Evolutionary conservation across 75 land plant species (phyloP), one percentile per base, ranked within the genome.

Genomic region (Sequoiadendron giganteum): DNA sequence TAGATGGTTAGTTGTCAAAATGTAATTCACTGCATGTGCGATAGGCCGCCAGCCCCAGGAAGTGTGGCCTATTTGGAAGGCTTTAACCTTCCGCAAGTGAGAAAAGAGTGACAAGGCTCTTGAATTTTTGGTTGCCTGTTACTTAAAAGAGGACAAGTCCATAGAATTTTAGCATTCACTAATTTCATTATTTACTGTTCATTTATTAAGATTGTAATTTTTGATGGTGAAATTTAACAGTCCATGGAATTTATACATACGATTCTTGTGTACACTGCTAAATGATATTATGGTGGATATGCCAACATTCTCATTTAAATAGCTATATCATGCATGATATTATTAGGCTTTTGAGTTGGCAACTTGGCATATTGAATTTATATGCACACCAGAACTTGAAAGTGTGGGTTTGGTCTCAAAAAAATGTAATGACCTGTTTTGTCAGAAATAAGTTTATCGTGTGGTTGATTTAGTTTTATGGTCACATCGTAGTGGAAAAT

Each of bases 101-200:
- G 84, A 82, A 82, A 82, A 47, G 10, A 40, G 82, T 79, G 82
- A 79, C 82, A 42, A 79, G 82, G 82, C 82, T 79, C 82, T 82
- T 45, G 84, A 82, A 82, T 45, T 82, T 82, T 82, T 45, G 48
- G 84, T n/a, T 82, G 84, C 49, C 84, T 82, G 84, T 82, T 82
- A 82, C 84, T 10, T 30, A 49, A 82, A 47, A 82, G 25, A 82
- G 84, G 84, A 82, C 43, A 47, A 42, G 70, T 45, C 32, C 32
- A 10, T n/a, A 82, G 84, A 82, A n/a, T 45, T 79, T 47, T 82
- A 47, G 84, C 84, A 82, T 82, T 82, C 84, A 82, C 84, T 82
- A 82, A 82, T 82, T 82, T 82, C 30, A 82, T 82, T 82, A n/a
- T 45, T 45, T 3, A 82, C 84, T 47, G 49, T 82, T 82, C 84